A percentile compares a stretch with the other conserved stretches of the same genome.
These are phyloP conservation scores for Colletotrichum ledebouriae DNA, from an alignment of 2,329 filamentous ascomycete genomes.

Conservation along the genomic window DNA sequence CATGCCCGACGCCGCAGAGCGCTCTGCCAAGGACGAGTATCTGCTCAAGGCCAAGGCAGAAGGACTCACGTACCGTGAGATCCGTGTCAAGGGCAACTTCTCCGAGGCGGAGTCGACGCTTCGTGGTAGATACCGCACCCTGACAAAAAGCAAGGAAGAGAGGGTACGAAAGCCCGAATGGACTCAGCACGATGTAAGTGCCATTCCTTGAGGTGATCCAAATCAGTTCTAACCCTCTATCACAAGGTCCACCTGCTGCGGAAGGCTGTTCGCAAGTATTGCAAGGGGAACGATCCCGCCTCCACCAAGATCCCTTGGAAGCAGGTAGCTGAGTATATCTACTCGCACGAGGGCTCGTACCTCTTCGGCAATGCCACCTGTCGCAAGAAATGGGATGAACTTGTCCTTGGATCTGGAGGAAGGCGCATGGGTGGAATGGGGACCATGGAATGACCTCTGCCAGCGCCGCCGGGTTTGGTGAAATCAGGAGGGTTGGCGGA, in stretches of 20 bases:
- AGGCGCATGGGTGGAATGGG: conserved; percentile 2
- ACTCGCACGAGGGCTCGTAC: conserved; percentile 66
- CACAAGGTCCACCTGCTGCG: conserved; percentile 60
- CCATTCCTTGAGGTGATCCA: not conserved
- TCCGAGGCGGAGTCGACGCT: conserved; percentile 79
- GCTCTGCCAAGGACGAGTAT: conserved; percentile 57
- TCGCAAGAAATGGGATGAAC: conserved; percentile 68
- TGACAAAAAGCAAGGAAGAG: conserved; percentile 73
- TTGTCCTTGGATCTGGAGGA: conserved; percentile 44
- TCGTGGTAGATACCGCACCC: conserved; percentile 73
- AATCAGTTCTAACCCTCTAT: not conserved
- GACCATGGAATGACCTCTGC: not conserved
- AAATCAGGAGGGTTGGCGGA: not conserved
- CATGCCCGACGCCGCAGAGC: conserved; percentile 17
- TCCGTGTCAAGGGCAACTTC: conserved; percentile 67
- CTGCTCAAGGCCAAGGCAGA: conserved; percentile 66
- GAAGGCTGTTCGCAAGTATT: conserved; percentile 57
- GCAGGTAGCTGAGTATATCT: conserved; percentile 67
- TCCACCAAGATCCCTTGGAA: conserved; percentile 67
- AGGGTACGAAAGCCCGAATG: conserved; percentile 77
- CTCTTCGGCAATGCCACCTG: conserved; percentile 71
- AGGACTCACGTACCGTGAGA: conserved; percentile 76
- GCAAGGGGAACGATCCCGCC: conserved; percentile 48
- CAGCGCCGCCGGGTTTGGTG: not conserved
- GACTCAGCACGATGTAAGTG: conserved; percentile 73